These are phyloP conservation scores for Claviceps capensis DNA, from an alignment of 2,329 filamentous ascomycete genomes.

Conservation along the genomic window DNA sequence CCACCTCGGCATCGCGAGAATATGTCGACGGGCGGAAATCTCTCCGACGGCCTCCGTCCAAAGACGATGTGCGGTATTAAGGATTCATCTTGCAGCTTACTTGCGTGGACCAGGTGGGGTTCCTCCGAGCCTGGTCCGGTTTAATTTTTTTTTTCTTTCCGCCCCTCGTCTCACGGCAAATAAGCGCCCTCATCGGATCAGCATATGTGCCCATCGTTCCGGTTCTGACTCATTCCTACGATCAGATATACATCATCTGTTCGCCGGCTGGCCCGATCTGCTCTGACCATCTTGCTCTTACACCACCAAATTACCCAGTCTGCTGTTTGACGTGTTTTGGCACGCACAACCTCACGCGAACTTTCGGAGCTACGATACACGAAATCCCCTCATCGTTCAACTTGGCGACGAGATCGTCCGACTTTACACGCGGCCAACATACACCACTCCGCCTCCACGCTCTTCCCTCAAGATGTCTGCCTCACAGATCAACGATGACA, in stretches of 20 bases:
- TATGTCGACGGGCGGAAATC: no score
- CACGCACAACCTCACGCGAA: background rate
- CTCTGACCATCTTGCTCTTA: background rate
- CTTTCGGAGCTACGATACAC: background rate
- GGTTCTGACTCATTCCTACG: background rate
- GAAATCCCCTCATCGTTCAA: background rate
- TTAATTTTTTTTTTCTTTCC: background rate
- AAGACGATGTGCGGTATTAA: no score
- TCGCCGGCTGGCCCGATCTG: background rate
- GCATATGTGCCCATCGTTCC: background rate
- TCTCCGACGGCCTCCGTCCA: no score
- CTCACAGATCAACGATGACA: conserved; percentile 31
- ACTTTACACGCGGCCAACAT: background rate
- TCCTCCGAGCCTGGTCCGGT: background rate
- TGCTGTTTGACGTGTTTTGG: background rate
- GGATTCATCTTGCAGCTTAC: no score
- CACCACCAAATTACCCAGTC: no score
- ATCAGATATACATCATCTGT: background rate
- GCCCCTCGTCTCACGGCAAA: background rate
- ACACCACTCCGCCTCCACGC: background rate
- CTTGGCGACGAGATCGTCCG: background rate
- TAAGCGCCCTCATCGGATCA: background rate
- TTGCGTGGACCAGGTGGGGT: no score
- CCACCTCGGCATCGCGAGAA: no score
- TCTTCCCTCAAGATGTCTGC: conserved; percentile 23